Percentiles rank a stretch among this genome's conserved stretches.
phyloP scores from a whole-genome alignment of 2,329 filamentous ascomycete genomes.

The Calonectria fujianensis region DNA sequence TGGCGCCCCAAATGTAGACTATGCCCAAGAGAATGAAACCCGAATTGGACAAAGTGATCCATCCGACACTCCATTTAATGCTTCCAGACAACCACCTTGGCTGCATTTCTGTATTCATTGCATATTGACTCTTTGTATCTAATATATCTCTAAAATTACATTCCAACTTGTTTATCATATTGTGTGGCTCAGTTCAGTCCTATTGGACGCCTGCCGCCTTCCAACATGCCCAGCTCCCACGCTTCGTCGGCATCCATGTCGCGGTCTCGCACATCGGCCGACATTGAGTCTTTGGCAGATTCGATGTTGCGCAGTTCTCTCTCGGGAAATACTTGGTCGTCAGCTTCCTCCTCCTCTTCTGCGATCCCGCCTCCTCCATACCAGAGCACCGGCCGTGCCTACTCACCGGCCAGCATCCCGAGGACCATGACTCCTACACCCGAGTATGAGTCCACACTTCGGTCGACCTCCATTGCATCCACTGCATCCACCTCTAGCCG shows the following conservation, averaged over 20 bases:
- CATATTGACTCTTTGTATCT: neutral
- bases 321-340: neutral
- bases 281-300: neutral
- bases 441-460: neutral
- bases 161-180: neutral
- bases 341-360: neutral
- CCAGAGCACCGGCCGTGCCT: neutral
- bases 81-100: neutral
- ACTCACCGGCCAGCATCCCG: neutral
- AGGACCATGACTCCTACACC: slow-evolving; percentile 1
- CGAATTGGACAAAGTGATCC: neutral
- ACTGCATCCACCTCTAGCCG: neutral
- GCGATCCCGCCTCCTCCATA: neutral
- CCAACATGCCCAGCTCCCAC: neutral
- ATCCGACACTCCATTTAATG: neutral
- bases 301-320: slow-evolving; percentile 1
- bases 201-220: neutral
- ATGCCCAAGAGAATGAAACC: neutral
- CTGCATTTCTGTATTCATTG: neutral
- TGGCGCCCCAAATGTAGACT: neutral
- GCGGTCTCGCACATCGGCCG: neutral
- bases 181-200: neutral
- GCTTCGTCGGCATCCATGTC: neutral
- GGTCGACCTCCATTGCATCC: neutral
- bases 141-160: neutral